A percentile compares a stretch with the other conserved stretches of the same genome.
Evolutionary conservation across 2,329 filamentous ascomycete species (phyloP).

Genomic region (Trichoderma guizhouense): DNA sequence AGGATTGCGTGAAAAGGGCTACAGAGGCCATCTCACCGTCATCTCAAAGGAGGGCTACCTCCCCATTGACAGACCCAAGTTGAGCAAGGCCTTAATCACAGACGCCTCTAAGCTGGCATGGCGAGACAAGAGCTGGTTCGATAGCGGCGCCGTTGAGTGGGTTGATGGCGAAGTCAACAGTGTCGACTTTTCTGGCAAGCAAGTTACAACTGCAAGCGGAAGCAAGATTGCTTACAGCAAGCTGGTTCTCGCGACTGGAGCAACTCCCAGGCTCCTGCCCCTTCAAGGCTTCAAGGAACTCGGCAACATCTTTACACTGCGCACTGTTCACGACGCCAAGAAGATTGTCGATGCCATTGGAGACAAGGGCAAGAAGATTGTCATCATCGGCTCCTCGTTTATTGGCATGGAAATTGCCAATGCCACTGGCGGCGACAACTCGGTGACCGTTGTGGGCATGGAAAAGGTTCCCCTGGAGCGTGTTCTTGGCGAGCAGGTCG

Average conservation of each 20-base stretch:
- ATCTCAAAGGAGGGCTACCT: constrained; percentile 80
- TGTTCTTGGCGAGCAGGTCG: constrained; percentile 78
- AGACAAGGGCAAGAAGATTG: constrained; percentile 83
- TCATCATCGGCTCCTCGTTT: constrained; percentile 88
- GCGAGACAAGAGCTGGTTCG: constrained; percentile 76
- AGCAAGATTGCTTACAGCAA: constrained; percentile 77
- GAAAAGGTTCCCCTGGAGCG: constrained; percentile 80
- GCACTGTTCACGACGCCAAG: constrained; percentile 73
- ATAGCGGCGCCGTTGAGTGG: constrained; percentile 54
- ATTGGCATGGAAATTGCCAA: constrained; percentile 98
- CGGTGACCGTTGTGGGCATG: constrained; percentile 85
- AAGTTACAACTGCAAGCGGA: constrained; percentile 70
- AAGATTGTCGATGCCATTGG: constrained; percentile 77
- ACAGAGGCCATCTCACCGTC: constrained; percentile 73
- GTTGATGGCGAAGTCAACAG: constrained; percentile 63
- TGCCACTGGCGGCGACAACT: constrained; percentile 72
- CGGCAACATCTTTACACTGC: constrained; percentile 80
- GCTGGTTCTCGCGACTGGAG: constrained; percentile 85
- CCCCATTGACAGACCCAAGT: constrained; percentile 89
- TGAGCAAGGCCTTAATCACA: constrained; percentile 87
- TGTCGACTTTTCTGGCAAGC: constrained; percentile 73
- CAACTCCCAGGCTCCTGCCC: constrained; percentile 70
- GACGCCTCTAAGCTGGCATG: constrained; percentile 76
- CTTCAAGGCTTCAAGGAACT: constrained; percentile 83
- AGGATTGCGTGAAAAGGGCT: constrained; percentile 77